Base-by-base conservation (phyloP, 1,139 yeast species). In the Candida glucosophila region DNA sequence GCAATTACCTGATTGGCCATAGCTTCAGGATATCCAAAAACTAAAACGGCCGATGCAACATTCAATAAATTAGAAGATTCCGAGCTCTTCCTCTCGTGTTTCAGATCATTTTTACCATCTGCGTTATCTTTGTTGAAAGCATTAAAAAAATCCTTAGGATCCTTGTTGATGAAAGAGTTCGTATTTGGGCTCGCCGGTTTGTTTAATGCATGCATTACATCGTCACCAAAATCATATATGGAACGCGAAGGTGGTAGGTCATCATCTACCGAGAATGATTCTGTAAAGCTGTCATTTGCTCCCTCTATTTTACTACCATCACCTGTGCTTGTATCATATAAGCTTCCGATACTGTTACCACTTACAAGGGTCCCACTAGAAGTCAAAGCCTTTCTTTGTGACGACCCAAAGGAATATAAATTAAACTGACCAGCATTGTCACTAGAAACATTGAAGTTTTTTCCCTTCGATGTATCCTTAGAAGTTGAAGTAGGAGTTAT, bases 11-110 rank as follows among this genome's bases (percentile, higher is more conserved):
- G 67, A 23, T 68, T 65, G 4, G 92, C 73, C 36, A 77, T 60
- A 3, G 73, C 62, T 41, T 88, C 90, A 1, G 94, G 86, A 49
- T 83, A 88, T 1, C 97, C 97, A 53, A 83, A 86, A 8, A 88
- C 85, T 22, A 86, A 56, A 2, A 90, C 81, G 0, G 94, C 83
- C 24, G 74, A 61, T 32, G 74, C 82, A 17, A 54, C 51, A 27
- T 49, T 39, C 23, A 39, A 36, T 30, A 51, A 36, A 7, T 58
- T 49, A 31, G 47, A 49, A 11, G 44, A 21, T 14, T 28, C 29
- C 19, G 23, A 12, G 25, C 27, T 14, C 21, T 19, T 19, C 12
- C 7, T 19, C 12, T 19, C 21, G 7, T 19, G 7, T n/a, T 8
- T 19, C 7, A n/a, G 8, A 19, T 7, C 8, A 8, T 7, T 13